These are phyloP conservation scores for Vararia minispora DNA, from an alignment of 768 basidiomycete genomes.

Conservation along the genomic window DNA sequence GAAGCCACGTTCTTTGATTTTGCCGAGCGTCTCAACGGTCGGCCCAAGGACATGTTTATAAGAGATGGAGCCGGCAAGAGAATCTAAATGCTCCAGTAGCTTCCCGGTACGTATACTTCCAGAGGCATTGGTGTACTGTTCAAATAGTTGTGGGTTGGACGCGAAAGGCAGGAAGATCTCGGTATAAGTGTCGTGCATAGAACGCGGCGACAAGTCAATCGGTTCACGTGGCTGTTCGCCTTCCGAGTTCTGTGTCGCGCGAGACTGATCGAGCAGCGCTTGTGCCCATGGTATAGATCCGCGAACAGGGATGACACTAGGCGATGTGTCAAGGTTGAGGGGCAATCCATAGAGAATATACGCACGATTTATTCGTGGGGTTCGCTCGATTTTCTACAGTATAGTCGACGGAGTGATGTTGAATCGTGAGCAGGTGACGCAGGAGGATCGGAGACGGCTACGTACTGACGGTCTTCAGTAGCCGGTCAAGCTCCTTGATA, in stretches of 20 bases:
- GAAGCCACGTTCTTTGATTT: slow-evolving; percentile 52
- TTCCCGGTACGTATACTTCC: slow-evolving; percentile 66
- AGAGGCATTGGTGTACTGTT: slow-evolving; percentile 59
- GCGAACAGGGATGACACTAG: slow-evolving; percentile 2
- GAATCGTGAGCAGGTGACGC: neutral
- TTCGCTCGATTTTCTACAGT: neutral
- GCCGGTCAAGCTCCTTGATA: slow-evolving; percentile 6
- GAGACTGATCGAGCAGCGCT: slow-evolving; percentile 2
- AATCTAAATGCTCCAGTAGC: slow-evolving; percentile 75
- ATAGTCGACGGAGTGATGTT: too few species aligned
- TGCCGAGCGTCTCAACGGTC: slow-evolving; percentile 38
- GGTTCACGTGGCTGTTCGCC: neutral
- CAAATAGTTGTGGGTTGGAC: slow-evolving; percentile 44
- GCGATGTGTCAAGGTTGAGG: neutral
- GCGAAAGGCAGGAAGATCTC: slow-evolving; percentile 56
- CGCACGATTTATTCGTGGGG: neutral
- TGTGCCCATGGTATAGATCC: slow-evolving; percentile 4
- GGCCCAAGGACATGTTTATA: slow-evolving; percentile 78
- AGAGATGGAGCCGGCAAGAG: slow-evolving; percentile 73
- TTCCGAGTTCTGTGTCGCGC: neutral
- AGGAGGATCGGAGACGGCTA: neutral
- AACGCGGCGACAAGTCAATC: slow-evolving; percentile 28
- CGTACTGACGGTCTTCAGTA: slow-evolving; percentile 3
- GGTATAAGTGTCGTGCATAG: slow-evolving; percentile 65
- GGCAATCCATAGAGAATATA: neutral